A percentile compares a stretch with the other conserved stretches of the same genome.
Evolutionary conservation across 441 rosid genomes (phyloP).

Genomic region (Gossypium schwendimanii): DNA sequence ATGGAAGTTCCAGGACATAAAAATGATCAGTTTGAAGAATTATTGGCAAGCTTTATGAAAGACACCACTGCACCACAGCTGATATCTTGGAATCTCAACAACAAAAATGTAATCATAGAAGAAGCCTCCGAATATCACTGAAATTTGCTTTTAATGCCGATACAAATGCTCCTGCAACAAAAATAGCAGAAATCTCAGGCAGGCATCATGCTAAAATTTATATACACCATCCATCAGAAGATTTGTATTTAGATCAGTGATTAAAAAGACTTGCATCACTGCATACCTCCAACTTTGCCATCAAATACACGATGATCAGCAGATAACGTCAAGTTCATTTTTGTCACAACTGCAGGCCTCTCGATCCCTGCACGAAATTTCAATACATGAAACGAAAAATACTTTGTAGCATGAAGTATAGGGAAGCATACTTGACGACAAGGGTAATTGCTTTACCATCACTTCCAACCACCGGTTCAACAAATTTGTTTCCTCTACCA

Average conservation of each 20-base stretch:
- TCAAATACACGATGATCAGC: constrained; percentile 95
- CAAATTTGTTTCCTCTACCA: constrained; percentile 87
- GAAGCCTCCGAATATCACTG: constrained; percentile 71
- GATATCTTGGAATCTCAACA: constrained; percentile 3
- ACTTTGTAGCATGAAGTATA: neutral
- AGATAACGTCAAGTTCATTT: constrained; percentile 78
- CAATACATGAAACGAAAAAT: constrained; percentile 14
- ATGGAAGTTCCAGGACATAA: neutral
- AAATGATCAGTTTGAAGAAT: neutral
- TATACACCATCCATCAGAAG: neutral
- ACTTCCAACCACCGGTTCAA: constrained; percentile 58
- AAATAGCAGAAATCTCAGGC: neutral
- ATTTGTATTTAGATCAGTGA: neutral
- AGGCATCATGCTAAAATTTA: neutral
- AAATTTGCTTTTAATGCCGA: constrained; percentile 67
- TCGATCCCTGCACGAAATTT: constrained; percentile 53
- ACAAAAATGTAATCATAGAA: constrained; percentile 37
- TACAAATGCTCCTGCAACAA: constrained; percentile 71
- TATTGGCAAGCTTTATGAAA: constrained; percentile 3
- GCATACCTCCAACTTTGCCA: constrained; percentile 84
- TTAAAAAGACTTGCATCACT: neutral
- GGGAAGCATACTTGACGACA: constrained; percentile 5
- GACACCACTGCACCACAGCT: constrained; percentile 3
- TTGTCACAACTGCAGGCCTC: constrained; percentile 64
- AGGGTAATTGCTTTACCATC: constrained; percentile 53